Evolutionary conservation across 768 basidiomycete species (phyloP).

Genomic region (Guyanaporus albipodus): DNA sequence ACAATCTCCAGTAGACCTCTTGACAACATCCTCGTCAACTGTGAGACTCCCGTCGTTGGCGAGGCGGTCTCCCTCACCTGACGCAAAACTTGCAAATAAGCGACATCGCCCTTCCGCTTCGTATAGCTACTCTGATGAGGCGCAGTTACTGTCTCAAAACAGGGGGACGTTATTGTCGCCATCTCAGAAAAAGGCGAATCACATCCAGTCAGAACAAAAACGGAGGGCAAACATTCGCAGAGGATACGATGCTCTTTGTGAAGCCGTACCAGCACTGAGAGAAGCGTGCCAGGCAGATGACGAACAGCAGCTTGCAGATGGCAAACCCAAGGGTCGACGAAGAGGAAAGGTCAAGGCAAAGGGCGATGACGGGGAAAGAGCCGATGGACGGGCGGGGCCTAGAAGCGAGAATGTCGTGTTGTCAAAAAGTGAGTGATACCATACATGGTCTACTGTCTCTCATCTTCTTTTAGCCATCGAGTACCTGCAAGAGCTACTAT

Average conservation of each 20-base stretch:
- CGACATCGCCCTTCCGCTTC: slow-evolving; percentile 28
- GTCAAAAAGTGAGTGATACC: slow-evolving; percentile 64
- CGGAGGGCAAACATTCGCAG: slow-evolving; percentile 85
- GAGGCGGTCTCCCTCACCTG: slow-evolving; percentile 27
- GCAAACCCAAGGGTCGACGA: slow-evolving; percentile 35
- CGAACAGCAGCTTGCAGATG: slow-evolving; percentile 37
- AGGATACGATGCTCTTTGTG: slow-evolving; percentile 87
- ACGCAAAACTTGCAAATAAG: slow-evolving; percentile 29
- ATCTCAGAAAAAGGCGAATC: slow-evolving; percentile 89
- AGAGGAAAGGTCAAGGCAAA: slow-evolving; percentile 36
- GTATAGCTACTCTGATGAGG: slow-evolving; percentile 9
- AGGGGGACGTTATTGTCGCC: slow-evolving; percentile 55
- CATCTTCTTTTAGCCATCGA: slow-evolving; percentile 66
- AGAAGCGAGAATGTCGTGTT: slow-evolving; percentile 89
- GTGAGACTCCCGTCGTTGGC: slow-evolving; percentile 14
- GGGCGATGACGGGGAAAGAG: slow-evolving; percentile 54
- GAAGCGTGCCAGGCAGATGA: slow-evolving; percentile 81
- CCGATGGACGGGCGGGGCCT: slow-evolving; percentile 84
- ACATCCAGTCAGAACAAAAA: slow-evolving; percentile 93
- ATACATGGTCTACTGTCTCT: not conserved
- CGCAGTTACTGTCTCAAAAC: slow-evolving; percentile 10
- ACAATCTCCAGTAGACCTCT: slow-evolving; percentile 21
- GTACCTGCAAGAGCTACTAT: slow-evolving; percentile 64
- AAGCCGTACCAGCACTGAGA: slow-evolving; percentile 73
- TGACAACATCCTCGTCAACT: slow-evolving; percentile 14